Conservation (phyloP, 345 rosid genomes). For the Euphorbia pulcherrima region DNA sequence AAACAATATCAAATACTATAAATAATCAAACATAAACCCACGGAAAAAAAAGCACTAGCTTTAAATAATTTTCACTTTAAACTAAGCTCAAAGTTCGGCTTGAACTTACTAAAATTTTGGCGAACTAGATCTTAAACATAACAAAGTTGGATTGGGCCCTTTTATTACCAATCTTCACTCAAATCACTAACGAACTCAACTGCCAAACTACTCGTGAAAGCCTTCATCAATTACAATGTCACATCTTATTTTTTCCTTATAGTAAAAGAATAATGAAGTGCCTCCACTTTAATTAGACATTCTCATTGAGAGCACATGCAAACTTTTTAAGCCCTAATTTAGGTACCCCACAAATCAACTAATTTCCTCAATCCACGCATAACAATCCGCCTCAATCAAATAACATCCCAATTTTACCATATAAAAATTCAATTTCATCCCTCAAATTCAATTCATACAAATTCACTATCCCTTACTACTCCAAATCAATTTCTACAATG, state of each 20-base stretch:
- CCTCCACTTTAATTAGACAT: slow-evolving; percentile 16
- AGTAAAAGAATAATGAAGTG: slow-evolving; percentile 10
- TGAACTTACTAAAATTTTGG: too few relatives aligned
- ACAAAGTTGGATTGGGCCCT: too few relatives aligned
- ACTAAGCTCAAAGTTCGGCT: too few relatives aligned
- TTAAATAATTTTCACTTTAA: too few relatives aligned
- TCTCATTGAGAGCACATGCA: slow-evolving; percentile 35
- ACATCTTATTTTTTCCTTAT: background rate
- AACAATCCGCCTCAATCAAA: slow-evolving; percentile 24
- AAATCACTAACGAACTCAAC: slow-evolving; percentile 31
- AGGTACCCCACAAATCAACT: slow-evolving; percentile 27
- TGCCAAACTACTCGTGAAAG: background rate
- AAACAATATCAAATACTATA: too few relatives aligned
- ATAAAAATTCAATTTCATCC: background rate
- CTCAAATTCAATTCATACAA: background rate
- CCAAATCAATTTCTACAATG: slow-evolving; percentile 21
- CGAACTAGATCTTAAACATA: too few relatives aligned
- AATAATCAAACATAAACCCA: too few relatives aligned
- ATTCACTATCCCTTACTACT: background rate
- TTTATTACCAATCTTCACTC: background rate
- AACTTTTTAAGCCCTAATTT: slow-evolving; percentile 16
- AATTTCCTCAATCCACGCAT: slow-evolving; percentile 60
- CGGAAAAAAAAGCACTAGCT: too few relatives aligned
- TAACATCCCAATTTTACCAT: background rate
- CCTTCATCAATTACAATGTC: background rate